Base-by-base conservation (phyloP, 1,139 yeast genomes). In the Pneumocystis sp. region DNA sequence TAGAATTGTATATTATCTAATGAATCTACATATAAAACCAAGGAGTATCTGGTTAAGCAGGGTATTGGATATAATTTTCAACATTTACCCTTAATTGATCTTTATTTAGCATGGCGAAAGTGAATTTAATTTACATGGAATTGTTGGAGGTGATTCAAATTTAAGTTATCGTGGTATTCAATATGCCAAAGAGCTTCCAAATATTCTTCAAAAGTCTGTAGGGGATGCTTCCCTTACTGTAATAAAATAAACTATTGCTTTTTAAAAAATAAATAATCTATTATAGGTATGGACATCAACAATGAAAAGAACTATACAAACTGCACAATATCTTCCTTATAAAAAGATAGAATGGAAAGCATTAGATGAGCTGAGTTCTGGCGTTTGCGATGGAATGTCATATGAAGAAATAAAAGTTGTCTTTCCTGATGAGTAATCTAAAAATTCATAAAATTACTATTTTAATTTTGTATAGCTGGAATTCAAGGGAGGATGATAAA, bases 1-100 rank as follows among this genome's bases (percentile, higher is more conserved):
- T 0, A 97, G 93, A 73, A 88, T 96, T 1, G 89, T 91, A 61
- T 91, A 89, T 74, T 93, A 90, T 77, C 77, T 93, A 70, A 80
- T 93, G 69, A 93, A 93, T 74, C 91, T 93, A 81, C 93, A 93
- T 73, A 79, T 93, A 60, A 84, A 89, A 67, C 96, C 89, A 74
- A 82, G 97, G 67, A 96, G 89, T 74, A 90, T 93, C 64, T 93
- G 97, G 95, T 87, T 93, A 69, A 86, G 97, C 0, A 82, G 97
- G 69, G 97, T 91, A 73, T 21, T 37, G 6, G 3, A 31, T 59
- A 50, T 25, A 44, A 5, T 50, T 25, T 50, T 10, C 17, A 39
- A 8, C 21, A 10, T 31, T 42, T 29, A 12, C 6, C 12, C 10
- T 21, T 31, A 25, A 21, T 39, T 59, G 19, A 39, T 39, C 15